phyloP scores from a whole-genome alignment of 2,329 filamentous ascomycete genomes.

The Fusarium siculi region DNA sequence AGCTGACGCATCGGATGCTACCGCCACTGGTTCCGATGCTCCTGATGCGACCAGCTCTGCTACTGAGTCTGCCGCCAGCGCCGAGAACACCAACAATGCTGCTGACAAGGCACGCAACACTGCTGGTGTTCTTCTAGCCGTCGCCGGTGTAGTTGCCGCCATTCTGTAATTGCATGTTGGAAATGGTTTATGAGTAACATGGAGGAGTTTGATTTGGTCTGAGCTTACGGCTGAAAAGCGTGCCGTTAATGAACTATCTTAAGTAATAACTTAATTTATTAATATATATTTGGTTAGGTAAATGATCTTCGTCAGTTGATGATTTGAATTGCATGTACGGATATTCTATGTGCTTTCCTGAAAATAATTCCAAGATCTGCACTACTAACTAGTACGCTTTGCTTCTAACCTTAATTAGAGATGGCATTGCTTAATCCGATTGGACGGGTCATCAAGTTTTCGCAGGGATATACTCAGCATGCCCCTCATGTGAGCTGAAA shows the following conservation, averaged over 20 bases:
- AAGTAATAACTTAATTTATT: conserved; percentile 41
- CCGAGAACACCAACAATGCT: conserved; percentile 42
- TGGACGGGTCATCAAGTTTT: not conserved
- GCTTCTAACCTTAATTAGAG: not conserved
- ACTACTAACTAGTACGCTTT: not conserved
- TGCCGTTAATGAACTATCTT: conserved; percentile 21
- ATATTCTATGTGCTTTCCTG: not conserved
- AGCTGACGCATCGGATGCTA: conserved; percentile 22
- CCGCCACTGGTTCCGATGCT: conserved; percentile 33
- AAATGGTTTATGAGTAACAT: conserved; percentile 7
- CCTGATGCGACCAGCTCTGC: conserved; percentile 29
- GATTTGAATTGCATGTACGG: not conserved
- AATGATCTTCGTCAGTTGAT: not conserved
- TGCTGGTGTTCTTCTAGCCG: conserved; percentile 50
- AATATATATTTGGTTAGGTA: conserved; percentile 23
- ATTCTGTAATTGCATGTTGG: conserved; percentile 46
- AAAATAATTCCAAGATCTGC: not conserved
- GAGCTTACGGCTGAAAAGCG: conserved; percentile 17
- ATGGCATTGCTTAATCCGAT: not conserved
- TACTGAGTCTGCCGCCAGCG: conserved; percentile 32
- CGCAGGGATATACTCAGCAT: not conserved
- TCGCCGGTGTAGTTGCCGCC: conserved; percentile 52
- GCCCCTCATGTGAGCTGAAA: not conserved
- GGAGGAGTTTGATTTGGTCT: conserved; percentile 16
- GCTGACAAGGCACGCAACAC: conserved; percentile 47